Percentiles rank a stretch among this genome's conserved stretches.
Evolutionary conservation across 2,329 filamentous ascomycete species (phyloP).

Genomic region (Calonectria montana): DNA sequence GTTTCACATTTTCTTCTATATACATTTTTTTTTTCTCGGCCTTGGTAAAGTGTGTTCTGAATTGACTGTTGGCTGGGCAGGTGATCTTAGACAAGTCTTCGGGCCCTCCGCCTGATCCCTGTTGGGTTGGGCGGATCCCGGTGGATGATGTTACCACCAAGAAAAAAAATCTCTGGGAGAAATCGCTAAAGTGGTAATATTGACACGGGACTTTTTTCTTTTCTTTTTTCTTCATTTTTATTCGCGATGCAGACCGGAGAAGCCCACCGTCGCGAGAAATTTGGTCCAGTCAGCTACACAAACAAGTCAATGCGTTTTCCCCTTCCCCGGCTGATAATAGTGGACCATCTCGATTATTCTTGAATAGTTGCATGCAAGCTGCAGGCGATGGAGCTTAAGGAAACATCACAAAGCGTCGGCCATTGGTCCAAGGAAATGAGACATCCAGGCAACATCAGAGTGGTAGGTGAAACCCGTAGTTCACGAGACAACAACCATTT

Average conservation of each 20-base stretch:
- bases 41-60: neutral
- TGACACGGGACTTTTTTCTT: neutral
- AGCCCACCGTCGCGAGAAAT: neutral
- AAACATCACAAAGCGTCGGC: neutral
- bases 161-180: conserved; percentile 7
- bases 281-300: neutral
- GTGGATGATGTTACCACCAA: neutral
- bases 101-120: neutral
- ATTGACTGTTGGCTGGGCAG: neutral
- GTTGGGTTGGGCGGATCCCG: neutral
- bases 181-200: neutral
- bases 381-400: neutral
- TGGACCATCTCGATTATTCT: neutral
- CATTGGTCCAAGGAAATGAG: neutral
- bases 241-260: neutral
- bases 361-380: neutral
- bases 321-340: neutral
- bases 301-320: neutral
- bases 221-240: too few species aligned
- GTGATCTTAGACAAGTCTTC: neutral
- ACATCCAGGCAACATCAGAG: neutral
- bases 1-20: too few species aligned
- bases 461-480: neutral
- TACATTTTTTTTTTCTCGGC: neutral
- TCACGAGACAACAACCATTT: neutral